Evolutionary conservation across 2,329 filamentous ascomycete species (phyloP).

Genomic region (Fusarium sp.): DNA sequence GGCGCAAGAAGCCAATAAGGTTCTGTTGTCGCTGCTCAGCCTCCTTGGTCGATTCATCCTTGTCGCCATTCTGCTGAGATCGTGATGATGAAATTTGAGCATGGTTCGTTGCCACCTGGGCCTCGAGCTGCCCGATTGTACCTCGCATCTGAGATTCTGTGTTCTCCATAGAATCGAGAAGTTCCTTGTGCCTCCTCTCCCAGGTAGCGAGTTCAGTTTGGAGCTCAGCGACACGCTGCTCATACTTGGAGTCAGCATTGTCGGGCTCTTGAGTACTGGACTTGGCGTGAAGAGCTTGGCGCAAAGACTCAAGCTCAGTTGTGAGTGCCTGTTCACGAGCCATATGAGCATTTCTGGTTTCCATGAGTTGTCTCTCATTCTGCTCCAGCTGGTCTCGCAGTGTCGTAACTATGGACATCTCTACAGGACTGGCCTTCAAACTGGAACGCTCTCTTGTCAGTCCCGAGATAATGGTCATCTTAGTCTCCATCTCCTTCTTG

Average conservation of each 20-base stretch:
- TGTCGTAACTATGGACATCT: slow-evolving; percentile 89
- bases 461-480: slow-evolving; percentile 95
- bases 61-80: slow-evolving; percentile 54
- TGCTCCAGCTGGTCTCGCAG: slow-evolving; percentile 90
- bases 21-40: slow-evolving; percentile 68
- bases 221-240: slow-evolving; percentile 72
- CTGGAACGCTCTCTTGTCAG: slow-evolving; percentile 93
- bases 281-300: slow-evolving; percentile 59
- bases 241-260: slow-evolving; percentile 57
- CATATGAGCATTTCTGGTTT: slow-evolving; percentile 79
- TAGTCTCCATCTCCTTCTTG: slow-evolving; percentile 96
- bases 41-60: slow-evolving; percentile 59
- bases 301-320: slow-evolving; percentile 77
- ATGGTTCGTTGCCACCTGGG: slow-evolving; percentile 65
- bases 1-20: slow-evolving; percentile 72
- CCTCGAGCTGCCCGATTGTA: slow-evolving; percentile 80
- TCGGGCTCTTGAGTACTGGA: slow-evolving; percentile 46
- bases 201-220: slow-evolving; percentile 78
- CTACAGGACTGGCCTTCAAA: slow-evolving; percentile 84
- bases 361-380: slow-evolving; percentile 82
- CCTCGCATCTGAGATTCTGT: slow-evolving; percentile 79
- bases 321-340: slow-evolving; percentile 80
- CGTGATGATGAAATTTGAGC: slow-evolving; percentile 61
- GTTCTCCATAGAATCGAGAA: slow-evolving; percentile 76
- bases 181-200: slow-evolving; percentile 80